Percentiles rank a stretch among this genome's conserved stretches.
phyloP scores from a whole-genome alignment of 441 rosid genomes.

The Pelargonium citronellum region DNA sequence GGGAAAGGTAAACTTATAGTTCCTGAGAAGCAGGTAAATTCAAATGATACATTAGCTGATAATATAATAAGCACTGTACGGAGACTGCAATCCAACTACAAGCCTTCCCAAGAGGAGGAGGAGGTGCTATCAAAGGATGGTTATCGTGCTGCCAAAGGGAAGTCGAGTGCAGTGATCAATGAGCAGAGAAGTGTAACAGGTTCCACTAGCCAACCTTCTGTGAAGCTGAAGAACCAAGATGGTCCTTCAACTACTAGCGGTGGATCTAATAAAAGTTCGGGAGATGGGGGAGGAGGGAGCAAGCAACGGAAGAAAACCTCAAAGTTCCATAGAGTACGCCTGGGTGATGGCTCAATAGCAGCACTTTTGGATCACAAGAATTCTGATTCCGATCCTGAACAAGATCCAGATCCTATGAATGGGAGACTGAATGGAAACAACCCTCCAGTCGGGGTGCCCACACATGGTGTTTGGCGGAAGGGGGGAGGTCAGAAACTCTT shows the following conservation, averaged over 20 bases:
- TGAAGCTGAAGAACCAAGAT: constrained; percentile 23
- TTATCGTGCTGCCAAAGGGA: constrained; percentile 50
- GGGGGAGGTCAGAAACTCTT: constrained; percentile 63
- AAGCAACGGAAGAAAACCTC: constrained; percentile 72
- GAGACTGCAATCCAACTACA: constrained; percentile 49
- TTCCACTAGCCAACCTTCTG: constrained; percentile 14
- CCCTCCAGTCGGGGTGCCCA: constrained; percentile 34
- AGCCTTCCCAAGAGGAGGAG: constrained; percentile 35
- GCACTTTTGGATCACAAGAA: constrained; percentile 41
- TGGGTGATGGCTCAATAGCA: constrained; percentile 76
- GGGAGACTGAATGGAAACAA: constrained; percentile 23
- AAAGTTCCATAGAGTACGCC: constrained; percentile 61
- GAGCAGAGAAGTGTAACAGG: constrained; percentile 26
- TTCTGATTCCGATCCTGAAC: constrained; percentile 29
- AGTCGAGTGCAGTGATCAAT: constrained; percentile 31
- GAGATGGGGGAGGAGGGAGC: constrained; percentile 35
- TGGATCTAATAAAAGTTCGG: constrained; percentile 25
- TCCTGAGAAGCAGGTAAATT: constrained; percentile 22
- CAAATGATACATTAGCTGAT: constrained; percentile 44
- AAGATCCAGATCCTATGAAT: constrained; percentile 27
- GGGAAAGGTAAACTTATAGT: constrained; percentile 47
- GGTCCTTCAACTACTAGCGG: constrained; percentile 22
- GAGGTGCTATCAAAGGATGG: constrained; percentile 56
- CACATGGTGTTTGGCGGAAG: constrained; percentile 66
- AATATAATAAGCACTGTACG: constrained; percentile 48